Base-by-base conservation (phyloP, 2,329 filamentous ascomycete genomes). In the Thelonectria discophora region DNA sequence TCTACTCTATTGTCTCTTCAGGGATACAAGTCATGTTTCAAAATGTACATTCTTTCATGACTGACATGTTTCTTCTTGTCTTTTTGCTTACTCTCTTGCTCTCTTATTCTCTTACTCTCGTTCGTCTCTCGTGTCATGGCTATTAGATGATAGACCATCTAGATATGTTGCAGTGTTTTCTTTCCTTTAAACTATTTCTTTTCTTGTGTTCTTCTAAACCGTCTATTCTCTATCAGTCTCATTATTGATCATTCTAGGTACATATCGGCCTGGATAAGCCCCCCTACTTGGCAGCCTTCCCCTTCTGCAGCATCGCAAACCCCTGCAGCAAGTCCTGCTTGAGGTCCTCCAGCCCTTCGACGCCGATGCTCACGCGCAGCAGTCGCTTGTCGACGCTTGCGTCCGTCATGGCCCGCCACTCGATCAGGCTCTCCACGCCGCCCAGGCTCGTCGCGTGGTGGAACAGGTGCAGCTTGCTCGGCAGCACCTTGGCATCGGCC, bases 331-430 rank as follows among this genome's bases (percentile, higher is more conserved):
- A 75, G 80, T 98, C 94, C 39, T 84, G 84, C 75, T 84, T 88
- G 74, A 99, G 75, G 79, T 98, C 95, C 76, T 95, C 90, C 82
- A 91, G 90, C 48, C 85, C 87, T 81, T 99, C 95, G 32, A 97
- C 85, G 0, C 95, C 95, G 34, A 97, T 80, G 75, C 94, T 97
- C 30, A 99, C 80, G 53, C 95, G 81, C 76, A 97, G 72, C 75
- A 98, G 76, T 60, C 86, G 82, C 72, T 82, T 85, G 73, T 96
- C 92, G 40, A 96, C 88, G 1, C 76, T 82, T 3, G 78, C 71
- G 81, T 99, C 95, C 61, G 88, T 90, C 92, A 99, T 95, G 49
- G 90, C 87, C 61, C 95, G 84, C 95, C 95, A 99, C 84, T 99
- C 95, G 69, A 99, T 94, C 80, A 98, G 78, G 73, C 92, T 95